These are phyloP conservation scores for Tripterygium wilfordii DNA, from an alignment of 177 flowering plant species.

Conservation along the genomic window DNA sequence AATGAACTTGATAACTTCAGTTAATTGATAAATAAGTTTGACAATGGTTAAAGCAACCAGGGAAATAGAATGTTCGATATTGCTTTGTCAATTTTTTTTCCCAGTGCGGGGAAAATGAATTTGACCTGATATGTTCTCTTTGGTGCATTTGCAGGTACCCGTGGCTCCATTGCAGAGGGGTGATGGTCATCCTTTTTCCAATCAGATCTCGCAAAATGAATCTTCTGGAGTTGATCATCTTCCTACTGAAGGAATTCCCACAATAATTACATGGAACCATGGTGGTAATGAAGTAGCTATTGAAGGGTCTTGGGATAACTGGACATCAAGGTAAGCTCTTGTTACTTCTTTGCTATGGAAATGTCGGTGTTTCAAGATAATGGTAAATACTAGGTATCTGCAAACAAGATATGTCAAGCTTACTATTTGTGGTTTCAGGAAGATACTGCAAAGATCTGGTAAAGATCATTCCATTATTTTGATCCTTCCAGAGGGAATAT, in stretches of 20 bases:
- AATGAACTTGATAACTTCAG: too few species aligned
- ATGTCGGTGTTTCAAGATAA: too few species aligned
- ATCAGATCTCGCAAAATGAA: conserved; percentile 44
- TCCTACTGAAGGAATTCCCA: conserved; percentile 69
- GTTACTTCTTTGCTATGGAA: not conserved
- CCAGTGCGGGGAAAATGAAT: too few species aligned
- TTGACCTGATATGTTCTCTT: not conserved
- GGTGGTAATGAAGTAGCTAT: conserved; percentile 78
- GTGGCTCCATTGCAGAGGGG: conserved; percentile 54
- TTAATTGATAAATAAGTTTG: too few species aligned
- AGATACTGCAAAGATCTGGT: conserved; percentile 64
- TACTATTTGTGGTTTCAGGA: conserved; percentile 41
- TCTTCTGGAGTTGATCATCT: conserved; percentile 29
- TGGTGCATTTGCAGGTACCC: conserved; percentile 48
- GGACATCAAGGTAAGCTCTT: conserved; percentile 57
- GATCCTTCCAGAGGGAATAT: conserved; percentile 82
- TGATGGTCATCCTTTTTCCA: conserved; percentile 36
- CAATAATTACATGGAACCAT: conserved; percentile 72
- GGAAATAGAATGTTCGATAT: too few species aligned
- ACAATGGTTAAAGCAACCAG: too few species aligned
- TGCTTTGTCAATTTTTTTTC: too few species aligned
- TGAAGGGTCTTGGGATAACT: conserved; percentile 97
- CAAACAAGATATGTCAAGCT: too few species aligned
- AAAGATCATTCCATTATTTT: conserved; percentile 75
- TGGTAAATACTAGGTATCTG: too few species aligned